phyloP scores from a whole-genome alignment of 208 protist genomes.

The Acanthamoeba sp. region DNA sequence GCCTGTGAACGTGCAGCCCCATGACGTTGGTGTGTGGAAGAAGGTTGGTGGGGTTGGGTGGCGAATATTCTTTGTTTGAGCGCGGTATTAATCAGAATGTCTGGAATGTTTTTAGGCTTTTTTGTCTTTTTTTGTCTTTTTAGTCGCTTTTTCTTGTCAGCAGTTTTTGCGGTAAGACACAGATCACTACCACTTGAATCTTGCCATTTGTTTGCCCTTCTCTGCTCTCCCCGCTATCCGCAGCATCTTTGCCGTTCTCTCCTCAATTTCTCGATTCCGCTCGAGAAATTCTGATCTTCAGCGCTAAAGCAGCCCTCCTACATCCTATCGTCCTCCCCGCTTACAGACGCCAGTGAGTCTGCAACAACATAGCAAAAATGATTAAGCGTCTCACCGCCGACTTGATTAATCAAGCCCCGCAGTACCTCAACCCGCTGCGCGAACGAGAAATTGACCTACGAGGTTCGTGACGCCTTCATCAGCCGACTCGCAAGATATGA shows the following conservation, averaged over 20 bases:
- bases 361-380: not conserved
- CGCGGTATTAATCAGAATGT: not conserved
- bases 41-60: too few species aligned
- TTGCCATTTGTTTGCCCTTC: slow-evolving; percentile 33
- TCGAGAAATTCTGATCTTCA: not conserved
- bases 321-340: not conserved
- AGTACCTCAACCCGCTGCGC: slow-evolving; percentile 87
- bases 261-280: not conserved
- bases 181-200: slow-evolving; percentile 33
- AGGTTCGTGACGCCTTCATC: slow-evolving; percentile 76
- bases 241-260: not conserved
- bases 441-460: slow-evolving; percentile 89
- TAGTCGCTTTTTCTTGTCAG: not conserved
- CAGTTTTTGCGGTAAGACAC: slow-evolving; percentile 36
- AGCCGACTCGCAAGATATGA: not conserved
- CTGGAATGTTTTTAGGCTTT: not conserved
- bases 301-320: not conserved
- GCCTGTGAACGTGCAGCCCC: not conserved
- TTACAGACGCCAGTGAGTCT: not conserved
- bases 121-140: not conserved
- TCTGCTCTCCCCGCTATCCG: not conserved
- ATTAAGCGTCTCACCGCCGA: slow-evolving; percentile 87
- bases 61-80: too few species aligned
- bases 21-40: not conserved
- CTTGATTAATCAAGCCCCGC: slow-evolving; percentile 83